Percentiles rank a stretch among this genome's conserved stretches.
Evolutionary conservation across 371 early-diverging fungal genomes (phyloP).

Genomic region (Mucor lusitanicus): DNA sequence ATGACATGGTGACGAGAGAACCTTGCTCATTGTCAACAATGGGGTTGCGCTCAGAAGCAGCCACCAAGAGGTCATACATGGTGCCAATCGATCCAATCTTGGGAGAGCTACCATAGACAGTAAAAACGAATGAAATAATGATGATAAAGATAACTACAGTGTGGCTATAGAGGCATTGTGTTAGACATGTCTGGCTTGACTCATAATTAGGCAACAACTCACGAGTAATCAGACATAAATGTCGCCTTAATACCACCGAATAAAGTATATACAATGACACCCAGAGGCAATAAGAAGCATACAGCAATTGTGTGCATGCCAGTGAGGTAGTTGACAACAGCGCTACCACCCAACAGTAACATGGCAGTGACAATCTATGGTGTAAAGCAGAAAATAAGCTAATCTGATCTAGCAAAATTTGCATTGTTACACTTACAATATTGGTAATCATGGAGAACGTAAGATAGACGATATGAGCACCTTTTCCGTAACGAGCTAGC

Average conservation of each 20-base stretch:
- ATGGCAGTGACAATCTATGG: slow-evolving; percentile 67
- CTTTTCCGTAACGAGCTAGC: slow-evolving; percentile 61
- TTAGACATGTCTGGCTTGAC: background rate
- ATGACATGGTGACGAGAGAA: slow-evolving; percentile 67
- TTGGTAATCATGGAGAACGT: slow-evolving; percentile 61
- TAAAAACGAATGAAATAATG: slow-evolving; percentile 66
- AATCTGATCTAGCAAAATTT: background rate
- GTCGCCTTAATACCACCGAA: slow-evolving; percentile 76
- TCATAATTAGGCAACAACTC: background rate
- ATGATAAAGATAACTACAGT: slow-evolving; percentile 69
- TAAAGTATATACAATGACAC: slow-evolving; percentile 67
- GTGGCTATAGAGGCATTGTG: slow-evolving; percentile 37
- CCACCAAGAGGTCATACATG: slow-evolving; percentile 66
- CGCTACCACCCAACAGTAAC: slow-evolving; percentile 69
- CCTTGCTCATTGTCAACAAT: slow-evolving; percentile 65
- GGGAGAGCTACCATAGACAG: slow-evolving; percentile 61
- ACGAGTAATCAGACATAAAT: slow-evolving; percentile 69
- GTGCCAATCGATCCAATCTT: slow-evolving; percentile 63
- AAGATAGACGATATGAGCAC: slow-evolving; percentile 61
- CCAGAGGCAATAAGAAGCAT: slow-evolving; percentile 67
- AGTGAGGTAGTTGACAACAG: slow-evolving; percentile 66
- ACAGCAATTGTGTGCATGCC: slow-evolving; percentile 70
- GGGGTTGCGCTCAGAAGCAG: slow-evolving; percentile 50
- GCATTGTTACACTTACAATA: slow-evolving; percentile 23
- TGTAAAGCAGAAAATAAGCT: background rate